phyloP scores from a whole-genome alignment of 495 filamentous ascomycete species.

The Tuber microsphaerosporum region DNA sequence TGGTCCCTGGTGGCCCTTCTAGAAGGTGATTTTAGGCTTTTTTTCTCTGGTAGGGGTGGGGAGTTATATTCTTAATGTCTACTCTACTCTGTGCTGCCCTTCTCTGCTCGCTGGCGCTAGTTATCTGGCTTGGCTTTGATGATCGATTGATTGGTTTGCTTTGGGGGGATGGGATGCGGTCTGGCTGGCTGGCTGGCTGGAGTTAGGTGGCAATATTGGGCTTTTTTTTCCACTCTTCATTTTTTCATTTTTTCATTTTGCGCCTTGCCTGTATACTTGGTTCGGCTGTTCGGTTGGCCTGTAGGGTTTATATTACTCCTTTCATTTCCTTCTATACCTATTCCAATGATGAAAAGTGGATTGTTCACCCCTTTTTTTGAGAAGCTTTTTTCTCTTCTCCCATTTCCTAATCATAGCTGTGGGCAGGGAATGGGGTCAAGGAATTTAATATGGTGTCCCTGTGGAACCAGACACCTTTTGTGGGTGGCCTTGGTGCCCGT shows the following conservation, averaged over 20 bases:
- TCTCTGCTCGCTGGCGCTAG: not conserved
- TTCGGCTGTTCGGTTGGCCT: too few species aligned
- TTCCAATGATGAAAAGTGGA: not conserved
- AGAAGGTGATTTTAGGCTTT: not conserved
- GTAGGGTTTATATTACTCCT: not conserved
- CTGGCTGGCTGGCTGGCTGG: not conserved
- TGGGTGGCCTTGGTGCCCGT: not conserved
- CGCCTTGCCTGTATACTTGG: not conserved
- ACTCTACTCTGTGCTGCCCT: not conserved
- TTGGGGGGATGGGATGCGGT: not conserved
- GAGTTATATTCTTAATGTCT: not conserved
- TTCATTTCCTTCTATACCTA: not conserved
- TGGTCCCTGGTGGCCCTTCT: constrained; percentile 14
- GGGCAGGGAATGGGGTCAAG: not conserved
- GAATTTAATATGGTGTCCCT: not conserved
- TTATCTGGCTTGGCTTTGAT: not conserved
- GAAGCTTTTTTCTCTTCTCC: not conserved
- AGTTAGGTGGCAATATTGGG: not conserved
- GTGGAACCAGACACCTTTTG: not conserved
- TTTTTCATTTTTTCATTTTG: not conserved
- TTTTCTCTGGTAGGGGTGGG: not conserved
- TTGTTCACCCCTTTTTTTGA: not conserved
- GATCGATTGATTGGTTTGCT: not conserved
- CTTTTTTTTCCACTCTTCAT: not conserved
- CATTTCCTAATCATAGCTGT: not conserved